These are phyloP conservation scores for Geum urbanum DNA, from an alignment of 306 rosid genomes.

Conservation along the genomic window DNA sequence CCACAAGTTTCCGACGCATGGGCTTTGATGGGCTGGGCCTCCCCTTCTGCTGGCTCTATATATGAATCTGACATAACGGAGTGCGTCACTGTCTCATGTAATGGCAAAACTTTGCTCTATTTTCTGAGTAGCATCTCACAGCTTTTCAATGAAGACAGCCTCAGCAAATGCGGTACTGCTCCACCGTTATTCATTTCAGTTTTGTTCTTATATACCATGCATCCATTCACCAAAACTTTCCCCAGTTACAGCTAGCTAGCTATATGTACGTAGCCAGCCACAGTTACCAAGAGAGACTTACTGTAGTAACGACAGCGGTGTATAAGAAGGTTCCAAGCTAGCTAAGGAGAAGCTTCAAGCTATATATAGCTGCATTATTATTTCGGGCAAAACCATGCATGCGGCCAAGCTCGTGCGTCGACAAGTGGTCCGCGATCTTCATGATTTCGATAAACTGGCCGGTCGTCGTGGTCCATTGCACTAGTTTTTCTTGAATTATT, in stretches of 20 bases:
- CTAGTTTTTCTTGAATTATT: not conserved
- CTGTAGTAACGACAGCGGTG: no score
- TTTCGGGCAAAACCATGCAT: not conserved
- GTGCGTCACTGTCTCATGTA: conserved; percentile 36
- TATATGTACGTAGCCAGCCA: no score
- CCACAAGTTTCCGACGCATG: not conserved
- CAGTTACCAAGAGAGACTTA: no score
- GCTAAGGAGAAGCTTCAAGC: no score
- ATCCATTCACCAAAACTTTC: not conserved
- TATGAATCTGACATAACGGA: not conserved
- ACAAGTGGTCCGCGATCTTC: not conserved
- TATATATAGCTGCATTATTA: not conserved
- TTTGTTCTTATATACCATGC: not conserved
- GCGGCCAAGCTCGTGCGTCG: not conserved
- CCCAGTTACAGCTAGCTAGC: not conserved
- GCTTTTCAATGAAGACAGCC: not conserved
- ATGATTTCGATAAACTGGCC: not conserved
- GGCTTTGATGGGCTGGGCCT: not conserved
- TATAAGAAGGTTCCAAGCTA: no score
- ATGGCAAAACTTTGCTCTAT: conserved; percentile 27
- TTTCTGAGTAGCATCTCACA: not conserved
- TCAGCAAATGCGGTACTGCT: not conserved
- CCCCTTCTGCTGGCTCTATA: not conserved
- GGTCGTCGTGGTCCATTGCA: not conserved
- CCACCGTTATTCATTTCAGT: not conserved